A percentile compares a stretch with the other conserved stretches of the same genome.
Evolutionary conservation across 768 basidiomycete species (phyloP).

Genomic region (Boletales sp.): DNA sequence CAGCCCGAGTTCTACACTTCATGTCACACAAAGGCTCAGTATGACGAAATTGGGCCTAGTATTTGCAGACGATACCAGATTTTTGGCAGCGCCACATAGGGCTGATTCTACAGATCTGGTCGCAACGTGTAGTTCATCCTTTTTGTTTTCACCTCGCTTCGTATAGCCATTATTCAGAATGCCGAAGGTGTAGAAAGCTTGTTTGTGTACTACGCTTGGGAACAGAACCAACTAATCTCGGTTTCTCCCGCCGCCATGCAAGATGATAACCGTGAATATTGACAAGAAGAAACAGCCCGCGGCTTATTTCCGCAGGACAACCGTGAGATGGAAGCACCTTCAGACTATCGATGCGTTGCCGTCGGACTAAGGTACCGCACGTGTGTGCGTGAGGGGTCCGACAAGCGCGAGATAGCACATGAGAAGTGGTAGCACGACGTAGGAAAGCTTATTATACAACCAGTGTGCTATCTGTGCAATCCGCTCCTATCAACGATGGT

Average conservation of each 20-base stretch:
- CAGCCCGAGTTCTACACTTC: constrained; percentile 95
- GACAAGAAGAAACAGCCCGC: too few relatives aligned
- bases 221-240: not conserved
- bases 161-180: constrained; percentile 5
- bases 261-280: constrained; percentile 7
- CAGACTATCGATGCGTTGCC: too few relatives aligned
- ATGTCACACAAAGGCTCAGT: constrained; percentile 92
- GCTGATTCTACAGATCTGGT: not conserved
- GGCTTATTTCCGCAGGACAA: too few relatives aligned
- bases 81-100: constrained; percentile 81
- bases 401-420: too few relatives aligned
- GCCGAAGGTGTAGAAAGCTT: not conserved
- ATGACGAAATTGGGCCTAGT: constrained; percentile 89
- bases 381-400: not conserved
- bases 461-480: too few relatives aligned
- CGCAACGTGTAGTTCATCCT: not conserved
- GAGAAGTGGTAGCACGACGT: too few relatives aligned
- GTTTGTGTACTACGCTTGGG: not conserved
- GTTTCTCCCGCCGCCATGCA: constrained; percentile 1
- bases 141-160: not conserved
- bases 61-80: constrained; percentile 93
- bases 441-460: too few relatives aligned
- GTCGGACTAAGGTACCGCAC: not conserved
- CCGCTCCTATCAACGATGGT: not conserved
- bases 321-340: too few relatives aligned